Conservation (phyloP, 495 filamentous ascomycete species). For the Aspergillus diversus region DNA sequence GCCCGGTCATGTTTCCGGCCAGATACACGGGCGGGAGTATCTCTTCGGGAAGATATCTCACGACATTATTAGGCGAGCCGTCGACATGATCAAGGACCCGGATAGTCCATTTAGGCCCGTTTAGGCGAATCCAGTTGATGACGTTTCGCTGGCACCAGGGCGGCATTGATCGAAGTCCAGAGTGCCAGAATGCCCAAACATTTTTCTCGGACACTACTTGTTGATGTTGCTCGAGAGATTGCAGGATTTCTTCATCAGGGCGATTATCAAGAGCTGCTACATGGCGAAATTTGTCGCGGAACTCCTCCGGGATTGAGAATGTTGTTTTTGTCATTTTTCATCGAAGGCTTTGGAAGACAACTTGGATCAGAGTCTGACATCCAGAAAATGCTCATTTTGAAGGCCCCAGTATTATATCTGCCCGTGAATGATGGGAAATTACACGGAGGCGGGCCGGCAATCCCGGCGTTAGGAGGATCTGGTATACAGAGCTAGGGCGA, state of each 20-base stretch:
- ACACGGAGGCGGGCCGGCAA: not conserved
- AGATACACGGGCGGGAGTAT: slow-evolving; percentile 22
- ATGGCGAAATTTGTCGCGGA: not conserved
- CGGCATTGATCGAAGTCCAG: slow-evolving; percentile 26
- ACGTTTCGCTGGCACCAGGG: slow-evolving; percentile 31
- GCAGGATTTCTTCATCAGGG: not conserved
- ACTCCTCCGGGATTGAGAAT: slow-evolving; percentile 3
- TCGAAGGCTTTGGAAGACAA: not conserved
- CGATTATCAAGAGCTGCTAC: slow-evolving; percentile 8
- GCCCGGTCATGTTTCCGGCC: slow-evolving; percentile 24
- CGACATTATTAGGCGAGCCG: slow-evolving; percentile 22
- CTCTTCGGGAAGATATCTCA: slow-evolving; percentile 14
- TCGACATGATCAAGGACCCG: slow-evolving; percentile 30
- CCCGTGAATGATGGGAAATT: not conserved
- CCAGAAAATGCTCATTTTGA: not conserved
- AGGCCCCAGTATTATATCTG: not conserved
- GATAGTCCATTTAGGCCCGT: slow-evolving; percentile 28
- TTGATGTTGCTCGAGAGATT: not conserved
- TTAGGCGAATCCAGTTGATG: slow-evolving; percentile 27
- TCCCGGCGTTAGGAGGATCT: not conserved
- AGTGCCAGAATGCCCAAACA: slow-evolving; percentile 36
- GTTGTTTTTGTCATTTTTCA: not conserved
- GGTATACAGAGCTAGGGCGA: not conserved
- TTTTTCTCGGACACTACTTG: slow-evolving; percentile 29
- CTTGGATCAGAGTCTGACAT: not conserved